Percentiles rank a stretch among this genome's conserved stretches.
Evolutionary conservation across 2,329 filamentous ascomycete species (phyloP).

Genomic region (Epichloe sibirici): DNA sequence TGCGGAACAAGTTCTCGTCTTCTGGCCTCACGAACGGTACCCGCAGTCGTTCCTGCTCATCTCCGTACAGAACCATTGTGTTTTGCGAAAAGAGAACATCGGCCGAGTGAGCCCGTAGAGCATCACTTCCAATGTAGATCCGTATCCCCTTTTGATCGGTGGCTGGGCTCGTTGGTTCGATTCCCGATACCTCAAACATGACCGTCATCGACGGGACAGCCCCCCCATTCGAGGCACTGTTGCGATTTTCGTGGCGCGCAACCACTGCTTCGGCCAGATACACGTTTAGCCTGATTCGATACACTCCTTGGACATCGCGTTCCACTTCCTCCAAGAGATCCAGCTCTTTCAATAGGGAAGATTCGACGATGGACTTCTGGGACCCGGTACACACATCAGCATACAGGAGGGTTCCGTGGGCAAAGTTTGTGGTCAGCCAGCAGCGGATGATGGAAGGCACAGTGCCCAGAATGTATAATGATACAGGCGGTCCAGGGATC

Average conservation of each 20-base stretch:
- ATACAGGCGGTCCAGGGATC: slow-evolving; percentile 65
- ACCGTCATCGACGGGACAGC: slow-evolving; percentile 66
- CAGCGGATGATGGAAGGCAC: slow-evolving; percentile 92
- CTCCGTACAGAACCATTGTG: slow-evolving; percentile 74
- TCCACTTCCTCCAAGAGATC: slow-evolving; percentile 56
- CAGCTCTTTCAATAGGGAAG: slow-evolving; percentile 61
- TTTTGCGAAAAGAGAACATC: slow-evolving; percentile 90
- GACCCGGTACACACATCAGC: slow-evolving; percentile 88
- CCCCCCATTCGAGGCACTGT: slow-evolving; percentile 51
- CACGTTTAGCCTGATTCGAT: slow-evolving; percentile 64
- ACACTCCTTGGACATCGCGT: slow-evolving; percentile 50
- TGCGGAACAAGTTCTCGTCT: slow-evolving; percentile 69
- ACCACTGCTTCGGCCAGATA: slow-evolving; percentile 88
- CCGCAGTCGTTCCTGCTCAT: slow-evolving; percentile 74
- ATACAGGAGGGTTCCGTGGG: slow-evolving; percentile 78
- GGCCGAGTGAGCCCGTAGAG: slow-evolving; percentile 72
- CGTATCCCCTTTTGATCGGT: slow-evolving; percentile 52
- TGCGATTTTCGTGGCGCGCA: slow-evolving; percentile 60
- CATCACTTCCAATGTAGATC: slow-evolving; percentile 82
- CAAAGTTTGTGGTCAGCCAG: slow-evolving; percentile 86
- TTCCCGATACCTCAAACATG: slow-evolving; percentile 61
- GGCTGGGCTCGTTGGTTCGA: slow-evolving; percentile 27
- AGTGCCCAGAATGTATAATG: slow-evolving; percentile 73
- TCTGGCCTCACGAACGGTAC: slow-evolving; percentile 90
- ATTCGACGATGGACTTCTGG: slow-evolving; percentile 72